Evolutionary conservation across 2,329 filamentous ascomycete genomes (phyloP).

Genomic region (Scopulariopsis brevicaulis): DNA sequence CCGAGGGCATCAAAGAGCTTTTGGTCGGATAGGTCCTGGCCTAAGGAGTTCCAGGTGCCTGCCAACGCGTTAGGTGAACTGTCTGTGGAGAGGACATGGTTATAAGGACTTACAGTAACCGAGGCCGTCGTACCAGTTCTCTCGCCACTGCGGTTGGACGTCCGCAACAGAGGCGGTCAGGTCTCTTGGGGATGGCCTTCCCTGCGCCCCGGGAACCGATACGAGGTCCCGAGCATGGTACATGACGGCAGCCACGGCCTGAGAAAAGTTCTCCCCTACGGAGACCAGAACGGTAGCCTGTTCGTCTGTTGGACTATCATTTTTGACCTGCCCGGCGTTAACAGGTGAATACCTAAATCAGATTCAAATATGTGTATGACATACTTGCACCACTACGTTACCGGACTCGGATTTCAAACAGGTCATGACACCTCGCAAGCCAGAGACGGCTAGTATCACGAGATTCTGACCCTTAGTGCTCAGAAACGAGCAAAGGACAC

Average conservation of each 20-base stretch:
- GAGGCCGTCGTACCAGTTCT: slow-evolving; percentile 85
- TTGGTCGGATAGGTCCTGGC: slow-evolving; percentile 68
- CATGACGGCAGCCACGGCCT: slow-evolving; percentile 69
- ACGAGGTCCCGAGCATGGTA: slow-evolving; percentile 64
- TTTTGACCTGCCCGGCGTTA: slow-evolving; percentile 36
- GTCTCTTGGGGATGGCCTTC: neutral
- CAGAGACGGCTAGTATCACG: slow-evolving; percentile 69
- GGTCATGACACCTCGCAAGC: slow-evolving; percentile 57
- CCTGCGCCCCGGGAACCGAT: neutral
- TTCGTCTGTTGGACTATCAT: slow-evolving; percentile 49
- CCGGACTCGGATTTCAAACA: slow-evolving; percentile 56
- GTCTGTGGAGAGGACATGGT: neutral
- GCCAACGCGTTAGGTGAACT: neutral
- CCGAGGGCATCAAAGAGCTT: slow-evolving; percentile 70
- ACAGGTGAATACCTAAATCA: neutral
- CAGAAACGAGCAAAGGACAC: slow-evolving; percentile 67
- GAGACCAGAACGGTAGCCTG: slow-evolving; percentile 57
- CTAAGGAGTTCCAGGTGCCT: slow-evolving; percentile 89
- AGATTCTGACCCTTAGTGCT: slow-evolving; percentile 60
- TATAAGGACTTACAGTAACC: slow-evolving; percentile 62
- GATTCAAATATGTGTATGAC: slow-evolving; percentile 13
- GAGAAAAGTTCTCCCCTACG: slow-evolving; percentile 61
- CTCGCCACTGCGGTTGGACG: slow-evolving; percentile 55
- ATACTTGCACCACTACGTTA: slow-evolving; percentile 54
- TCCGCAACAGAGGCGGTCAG: slow-evolving; percentile 9